These are phyloP conservation scores for Aspergillus incahuasiensis DNA, from an alignment of 495 filamentous ascomycete genomes.

Conservation along the genomic window DNA sequence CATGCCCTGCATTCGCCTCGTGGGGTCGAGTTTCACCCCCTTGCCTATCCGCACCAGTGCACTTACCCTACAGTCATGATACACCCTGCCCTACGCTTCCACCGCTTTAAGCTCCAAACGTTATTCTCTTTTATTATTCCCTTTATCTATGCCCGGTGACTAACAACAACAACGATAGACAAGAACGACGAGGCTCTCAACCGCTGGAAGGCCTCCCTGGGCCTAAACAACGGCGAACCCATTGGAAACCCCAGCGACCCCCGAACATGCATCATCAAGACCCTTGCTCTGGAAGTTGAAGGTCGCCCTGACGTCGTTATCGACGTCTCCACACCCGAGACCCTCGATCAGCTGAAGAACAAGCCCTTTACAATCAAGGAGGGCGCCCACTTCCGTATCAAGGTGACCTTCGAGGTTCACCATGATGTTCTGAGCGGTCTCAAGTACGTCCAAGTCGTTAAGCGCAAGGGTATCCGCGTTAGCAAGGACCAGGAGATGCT, in stretches of 20 bases:
- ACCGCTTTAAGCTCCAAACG: no score
- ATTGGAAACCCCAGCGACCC: slow-evolving; percentile 68
- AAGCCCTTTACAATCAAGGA: slow-evolving; percentile 97
- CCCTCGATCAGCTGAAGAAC: slow-evolving; percentile 67
- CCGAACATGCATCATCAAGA: slow-evolving; percentile 82
- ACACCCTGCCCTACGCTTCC: not conserved
- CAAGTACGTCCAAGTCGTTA: slow-evolving; percentile 91
- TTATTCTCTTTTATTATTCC: no score
- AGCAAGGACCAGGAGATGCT: slow-evolving; percentile 97
- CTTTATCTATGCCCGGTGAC: not conserved
- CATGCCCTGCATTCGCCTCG: slow-evolving; percentile 1
- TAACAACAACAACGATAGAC: slow-evolving; percentile 29
- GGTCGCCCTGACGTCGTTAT: slow-evolving; percentile 81
- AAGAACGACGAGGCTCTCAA: slow-evolving; percentile 85
- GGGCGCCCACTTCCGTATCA: slow-evolving; percentile 86
- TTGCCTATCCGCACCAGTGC: slow-evolving; percentile 7
- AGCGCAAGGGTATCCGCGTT: slow-evolving; percentile 75
- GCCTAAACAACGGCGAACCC: slow-evolving; percentile 64
- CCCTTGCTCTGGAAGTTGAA: slow-evolving; percentile 74
- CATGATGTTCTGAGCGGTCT: slow-evolving; percentile 90
- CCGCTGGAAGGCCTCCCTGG: slow-evolving; percentile 94
- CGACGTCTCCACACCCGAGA: slow-evolving; percentile 62
- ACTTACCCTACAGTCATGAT: not conserved
- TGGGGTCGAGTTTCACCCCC: not conserved
- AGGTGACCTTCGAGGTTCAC: slow-evolving; percentile 87